Base-by-base conservation (phyloP, 768 basidiomycete genomes). In the Tylopilus sp. region DNA sequence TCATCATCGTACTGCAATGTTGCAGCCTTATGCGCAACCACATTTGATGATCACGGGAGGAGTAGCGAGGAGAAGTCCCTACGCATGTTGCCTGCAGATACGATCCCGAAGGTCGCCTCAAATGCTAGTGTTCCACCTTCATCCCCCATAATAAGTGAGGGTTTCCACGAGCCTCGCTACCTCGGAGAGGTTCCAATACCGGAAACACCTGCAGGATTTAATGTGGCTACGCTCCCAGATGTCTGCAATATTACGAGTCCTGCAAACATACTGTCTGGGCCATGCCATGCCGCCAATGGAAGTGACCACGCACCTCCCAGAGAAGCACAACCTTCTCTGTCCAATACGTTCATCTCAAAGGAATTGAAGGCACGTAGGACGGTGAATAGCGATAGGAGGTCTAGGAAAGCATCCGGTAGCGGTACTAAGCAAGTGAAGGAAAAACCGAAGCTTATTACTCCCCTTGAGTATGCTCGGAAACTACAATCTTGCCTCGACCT, bases 391-490 rank as follows among this genome's bases (percentile, higher is more conserved):
- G 55, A 42, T 6, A 63, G 61, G 41, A 49, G 26, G 28, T 17
- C 22, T 4, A 55, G 48, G 50, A 50, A 41, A 16, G 43, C 30
- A 6, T 25, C 56, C 3, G 36, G 46, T 6, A 51, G 41, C 8
- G 24, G 53, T 19, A 54, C 33, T 42, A 67, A 65, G 62, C 66
- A 71, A 58, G 72, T 65, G 52, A 76, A 76, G 58, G 72, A 72
- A 48, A 79, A 77, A 54, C 71, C 69, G 33, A 59, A 68, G 43
- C 70, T 71, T 14, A 57, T 81, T 50, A 78, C 74, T 2, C 82
- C 83, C 3, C 66, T 72, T 4, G 79, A 84, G 55, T 86, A 79
- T 59, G 84, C 82, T 4, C 73, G 72, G 60, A 76, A 70, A 55
- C 65, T 84, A 16, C 71, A 74, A 25, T 71, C 71, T 6, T 65